These are phyloP conservation scores for Cucurbita moschata DNA, from an alignment of 306 rosid genomes.

Conservation along the genomic window DNA sequence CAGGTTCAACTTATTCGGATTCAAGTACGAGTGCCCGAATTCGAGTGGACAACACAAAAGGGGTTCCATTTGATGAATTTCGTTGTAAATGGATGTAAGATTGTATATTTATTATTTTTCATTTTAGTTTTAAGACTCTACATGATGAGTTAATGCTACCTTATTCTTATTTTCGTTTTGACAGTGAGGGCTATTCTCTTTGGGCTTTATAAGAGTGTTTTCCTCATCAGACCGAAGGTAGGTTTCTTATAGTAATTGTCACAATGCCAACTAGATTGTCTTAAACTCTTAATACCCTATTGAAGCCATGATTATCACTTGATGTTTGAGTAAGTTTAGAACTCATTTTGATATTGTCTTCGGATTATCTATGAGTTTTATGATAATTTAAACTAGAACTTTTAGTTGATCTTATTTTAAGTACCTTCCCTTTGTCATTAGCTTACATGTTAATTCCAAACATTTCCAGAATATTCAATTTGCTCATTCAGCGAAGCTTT, in stretches of 20 bases:
- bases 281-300: neutral
- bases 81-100: slow-evolving; percentile 54
- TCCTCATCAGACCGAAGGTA: slow-evolving; percentile 45
- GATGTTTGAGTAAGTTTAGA: neutral
- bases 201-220: slow-evolving; percentile 41
- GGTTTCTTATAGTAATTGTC: slow-evolving; percentile 3
- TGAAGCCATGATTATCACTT: neutral
- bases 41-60: slow-evolving; percentile 77
- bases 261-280: neutral
- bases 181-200: slow-evolving; percentile 59
- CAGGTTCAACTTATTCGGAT: slow-evolving; percentile 60
- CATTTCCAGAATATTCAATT: neutral
- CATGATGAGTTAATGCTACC: neutral
- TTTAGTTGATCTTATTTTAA: neutral
- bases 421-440: neutral
- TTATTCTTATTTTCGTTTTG: slow-evolving; percentile 7
- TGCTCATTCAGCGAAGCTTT: neutral
- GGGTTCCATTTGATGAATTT: slow-evolving; percentile 75
- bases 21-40: slow-evolving; percentile 61
- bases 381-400: neutral
- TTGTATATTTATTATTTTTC: neutral
- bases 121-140: neutral
- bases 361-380: neutral
- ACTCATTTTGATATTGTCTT: neutral
- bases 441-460: neutral